Evolutionary conservation across 257 asterid genomes (phyloP), one percentile per base, ranked within the genome.

Genomic region (Ilex aquifolium): DNA sequence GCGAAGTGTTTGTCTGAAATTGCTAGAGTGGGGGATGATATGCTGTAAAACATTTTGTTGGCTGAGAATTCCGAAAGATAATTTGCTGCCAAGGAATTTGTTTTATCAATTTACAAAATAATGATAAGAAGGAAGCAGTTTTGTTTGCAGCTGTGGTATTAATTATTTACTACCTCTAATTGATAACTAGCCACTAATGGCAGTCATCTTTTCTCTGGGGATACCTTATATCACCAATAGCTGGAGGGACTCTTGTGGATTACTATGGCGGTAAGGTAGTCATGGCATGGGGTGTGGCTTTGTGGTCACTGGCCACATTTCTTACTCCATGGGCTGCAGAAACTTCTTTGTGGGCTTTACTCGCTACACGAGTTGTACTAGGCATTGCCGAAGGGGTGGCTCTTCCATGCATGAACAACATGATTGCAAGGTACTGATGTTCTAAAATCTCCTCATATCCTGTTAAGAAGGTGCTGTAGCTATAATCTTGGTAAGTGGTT

Each of bases 151-250:
- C n/a, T 42, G 3, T 46, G 12, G 3, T 10, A 46, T 46, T 11
- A 5, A 11, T 46, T 46, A 46, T 7, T 14, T 10, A 0, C 52
- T 10, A 11, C 10, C 15, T 14, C 57, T 53, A 14, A 53, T 53
- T 21, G 14, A 53, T 53, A 15, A 15, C 64, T 79, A 83, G 84
- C 60, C 69, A 72, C 86, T 81, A 66, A 80, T 89, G 84, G 81
- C 96, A 92, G 99, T 92, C 99, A 66, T 92, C 97, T 70, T 92
- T 89, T 79, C 95, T 92, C 74, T 92, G 99, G 99, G 99, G 99
- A 70, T 92, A 92, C 78, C 82, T 93, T 72, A 79, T 93, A 79
- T 93, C 99, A 49, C 99, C 97, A 69, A 84, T 93, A 75, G 97
- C 96, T 44, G 97, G 97, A 66, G 99, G 97, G 60, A 77, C 94